Percentiles rank a stretch among this genome's conserved stretches.
Conservation (phyloP, 805 yeast species). For the Lipomyces yamanashiensis region DNA sequence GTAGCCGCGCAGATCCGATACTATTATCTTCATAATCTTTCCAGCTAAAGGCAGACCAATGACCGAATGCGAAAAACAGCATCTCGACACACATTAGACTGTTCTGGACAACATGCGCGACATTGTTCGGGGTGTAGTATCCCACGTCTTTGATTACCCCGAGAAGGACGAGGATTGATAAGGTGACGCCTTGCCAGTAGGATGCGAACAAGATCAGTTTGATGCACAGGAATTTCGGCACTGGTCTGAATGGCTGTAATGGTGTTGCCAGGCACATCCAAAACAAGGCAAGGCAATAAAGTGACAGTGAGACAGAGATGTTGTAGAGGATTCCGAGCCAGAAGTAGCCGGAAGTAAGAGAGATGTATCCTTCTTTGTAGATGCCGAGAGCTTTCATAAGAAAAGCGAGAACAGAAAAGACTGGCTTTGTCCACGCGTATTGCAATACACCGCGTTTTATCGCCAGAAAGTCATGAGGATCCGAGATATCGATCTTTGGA, state of each 20-base stretch:
- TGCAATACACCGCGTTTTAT: constrained; percentile 88
- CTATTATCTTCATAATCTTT: constrained; percentile 66
- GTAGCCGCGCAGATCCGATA: constrained; percentile 72
- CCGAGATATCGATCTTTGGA: constrained; percentile 75
- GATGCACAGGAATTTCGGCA: constrained; percentile 85
- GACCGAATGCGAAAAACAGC: constrained; percentile 85
- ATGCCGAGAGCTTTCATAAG: constrained; percentile 54
- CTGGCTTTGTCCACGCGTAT: constrained; percentile 92
- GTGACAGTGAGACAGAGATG: constrained; percentile 74
- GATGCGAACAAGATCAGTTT: constrained; percentile 94
- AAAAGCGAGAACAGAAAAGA: constrained; percentile 64
- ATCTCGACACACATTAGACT: constrained; percentile 81
- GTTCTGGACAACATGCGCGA: constrained; percentile 72
- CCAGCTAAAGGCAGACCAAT: constrained; percentile 83
- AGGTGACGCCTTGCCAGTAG: constrained; percentile 90
- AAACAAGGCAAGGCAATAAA: constrained; percentile 84
- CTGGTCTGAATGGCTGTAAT: constrained; percentile 77
- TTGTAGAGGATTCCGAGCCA: constrained; percentile 77
- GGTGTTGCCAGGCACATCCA: constrained; percentile 90
- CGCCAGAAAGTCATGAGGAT: constrained; percentile 74
- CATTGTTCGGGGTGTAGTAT: constrained; percentile 44
- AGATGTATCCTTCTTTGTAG: constrained; percentile 58
- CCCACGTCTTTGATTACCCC: constrained; percentile 45
- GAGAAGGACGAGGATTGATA: constrained; percentile 49
- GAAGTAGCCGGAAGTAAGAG: constrained; percentile 57